Base-by-base conservation (phyloP, 495 filamentous ascomycete species). In the Talaromyces stipitatus region DNA sequence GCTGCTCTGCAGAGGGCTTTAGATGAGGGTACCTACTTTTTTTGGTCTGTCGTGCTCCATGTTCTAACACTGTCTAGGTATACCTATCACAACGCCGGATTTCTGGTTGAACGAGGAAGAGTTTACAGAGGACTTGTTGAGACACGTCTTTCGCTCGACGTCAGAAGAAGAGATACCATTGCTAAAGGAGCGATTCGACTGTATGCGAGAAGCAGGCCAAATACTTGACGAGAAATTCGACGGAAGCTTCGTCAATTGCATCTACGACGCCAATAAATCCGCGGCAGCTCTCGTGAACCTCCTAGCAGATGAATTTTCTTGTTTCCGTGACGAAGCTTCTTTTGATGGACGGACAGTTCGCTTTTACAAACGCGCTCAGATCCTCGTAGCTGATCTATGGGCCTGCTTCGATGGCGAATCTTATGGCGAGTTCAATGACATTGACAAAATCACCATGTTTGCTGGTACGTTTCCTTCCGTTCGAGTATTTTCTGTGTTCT, bases 361-460 rank as follows among this genome's bases (percentile, higher is more conserved):
- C 18, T 78, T 99, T 59, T 83, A 92, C 65, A 97, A 97, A 69
- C 85, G 94, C 8, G 91, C 94, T 2, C 94, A 99, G 75, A 97
- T 97, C 55, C 79, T 97, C 12, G 90, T 95, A 16, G 95, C 95
- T 41, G 94, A 99, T 64, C 65, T 96, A 3, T 97, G 92, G 92
- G 92, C 92, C 10, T 92, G 90, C 58, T 96, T 97, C 64, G 82
- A 94, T 48, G 90, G 89, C 29, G 76, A 87, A 59, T 72, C 79
- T 22, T 91, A 85, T 60, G 94, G 94, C 12, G 71, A 78, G n/a
- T 99, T 99, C 64, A 64, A 85, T 26, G 95, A 99, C 63, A 95
- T 99, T 53, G 84, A 91, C 65, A 88, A 89, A 61, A 87, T 99
- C 65, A 99, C 95, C 58, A 97, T 97, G 89, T 99, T 97, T 72